Evolutionary conservation across 1,139 yeast species (phyloP).

Genomic region (Suhomyces panamericanus): DNA sequence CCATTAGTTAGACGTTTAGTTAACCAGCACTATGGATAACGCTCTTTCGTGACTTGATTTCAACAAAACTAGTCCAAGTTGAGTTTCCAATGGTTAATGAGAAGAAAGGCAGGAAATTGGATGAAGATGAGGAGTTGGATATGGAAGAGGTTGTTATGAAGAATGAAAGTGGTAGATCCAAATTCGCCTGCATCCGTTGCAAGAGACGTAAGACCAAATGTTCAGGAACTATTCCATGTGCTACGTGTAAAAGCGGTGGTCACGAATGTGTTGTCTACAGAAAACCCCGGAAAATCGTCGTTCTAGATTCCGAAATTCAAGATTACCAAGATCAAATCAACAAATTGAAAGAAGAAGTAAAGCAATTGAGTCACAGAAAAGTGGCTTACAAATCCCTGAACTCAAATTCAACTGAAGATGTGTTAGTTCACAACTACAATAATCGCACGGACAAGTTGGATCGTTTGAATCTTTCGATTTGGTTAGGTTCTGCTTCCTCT

Average conservation of each 20-base stretch:
- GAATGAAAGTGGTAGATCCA: conserved; percentile 5
- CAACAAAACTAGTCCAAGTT: background rate
- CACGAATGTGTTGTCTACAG: conserved; percentile 25
- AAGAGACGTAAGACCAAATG: conserved; percentile 30
- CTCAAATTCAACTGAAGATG: too few species aligned
- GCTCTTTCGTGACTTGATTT: background rate
- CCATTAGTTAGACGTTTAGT: too few species aligned
- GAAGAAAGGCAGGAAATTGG: background rate
- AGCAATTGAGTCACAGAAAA: background rate
- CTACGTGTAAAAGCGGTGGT: conserved; percentile 19
- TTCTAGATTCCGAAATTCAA: conserved; percentile 28
- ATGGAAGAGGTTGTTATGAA: background rate
- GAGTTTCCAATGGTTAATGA: background rate
- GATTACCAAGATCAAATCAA: conserved; percentile 19
- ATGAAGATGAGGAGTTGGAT: background rate
- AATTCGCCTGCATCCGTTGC: conserved; percentile 28
- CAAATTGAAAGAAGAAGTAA: conserved; percentile 14
- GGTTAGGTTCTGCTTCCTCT: conserved; percentile 28
- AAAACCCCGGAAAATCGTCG: conserved; percentile 23
- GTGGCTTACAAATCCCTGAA: too few species aligned
- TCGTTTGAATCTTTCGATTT: conserved; percentile 15
- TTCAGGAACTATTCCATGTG: conserved; percentile 28
- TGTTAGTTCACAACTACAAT: too few species aligned
- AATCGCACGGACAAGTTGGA: conserved; percentile 2
- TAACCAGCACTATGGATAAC: background rate